Percentiles rank a stretch among this genome's conserved stretches.
Conservation (phyloP, 78 protist genomes). For the Polysphondylium violaceum region DNA sequence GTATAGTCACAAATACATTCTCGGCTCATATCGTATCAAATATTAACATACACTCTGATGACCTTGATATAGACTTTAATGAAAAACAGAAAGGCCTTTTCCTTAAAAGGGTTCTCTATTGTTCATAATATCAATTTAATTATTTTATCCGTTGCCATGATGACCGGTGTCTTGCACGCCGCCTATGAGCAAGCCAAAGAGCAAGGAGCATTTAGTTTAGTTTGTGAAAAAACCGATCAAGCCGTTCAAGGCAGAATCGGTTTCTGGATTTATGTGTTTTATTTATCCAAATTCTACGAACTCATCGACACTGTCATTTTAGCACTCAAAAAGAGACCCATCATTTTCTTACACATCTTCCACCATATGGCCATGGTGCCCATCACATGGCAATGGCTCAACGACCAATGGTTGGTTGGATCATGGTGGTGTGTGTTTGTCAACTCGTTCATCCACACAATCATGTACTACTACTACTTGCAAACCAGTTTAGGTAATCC, state of each 20-base stretch:
- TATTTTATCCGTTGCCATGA: slow-evolving; percentile 54
- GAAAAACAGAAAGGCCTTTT: slow-evolving; percentile 56
- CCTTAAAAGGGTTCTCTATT: slow-evolving; percentile 50
- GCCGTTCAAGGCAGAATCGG: slow-evolving; percentile 73
- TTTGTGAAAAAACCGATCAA: slow-evolving; percentile 40
- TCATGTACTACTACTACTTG: slow-evolving; percentile 84
- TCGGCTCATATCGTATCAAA: background rate
- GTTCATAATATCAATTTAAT: slow-evolving; percentile 65
- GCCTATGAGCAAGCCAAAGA: slow-evolving; percentile 50
- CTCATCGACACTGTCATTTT: slow-evolving; percentile 89
- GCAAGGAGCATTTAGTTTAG: slow-evolving; percentile 48
- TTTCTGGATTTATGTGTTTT: slow-evolving; percentile 84
- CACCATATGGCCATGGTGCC: slow-evolving; percentile 87
- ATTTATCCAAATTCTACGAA: slow-evolving; percentile 89
- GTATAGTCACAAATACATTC: slow-evolving; percentile 5
- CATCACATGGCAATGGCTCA: slow-evolving; percentile 50
- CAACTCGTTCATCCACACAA: slow-evolving; percentile 83
- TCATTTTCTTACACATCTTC: slow-evolving; percentile 86
- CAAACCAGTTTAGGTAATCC: slow-evolving; percentile 60
- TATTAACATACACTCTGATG: background rate
- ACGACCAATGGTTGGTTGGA: slow-evolving; percentile 54
- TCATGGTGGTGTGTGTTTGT: slow-evolving; percentile 74
- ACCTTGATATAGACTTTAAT: slow-evolving; percentile 22
- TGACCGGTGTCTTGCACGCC: slow-evolving; percentile 62
- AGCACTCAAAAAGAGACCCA: slow-evolving; percentile 75